phyloP scores from a whole-genome alignment of 164 flowering plant species.

The Macadamia integrifolia region DNA sequence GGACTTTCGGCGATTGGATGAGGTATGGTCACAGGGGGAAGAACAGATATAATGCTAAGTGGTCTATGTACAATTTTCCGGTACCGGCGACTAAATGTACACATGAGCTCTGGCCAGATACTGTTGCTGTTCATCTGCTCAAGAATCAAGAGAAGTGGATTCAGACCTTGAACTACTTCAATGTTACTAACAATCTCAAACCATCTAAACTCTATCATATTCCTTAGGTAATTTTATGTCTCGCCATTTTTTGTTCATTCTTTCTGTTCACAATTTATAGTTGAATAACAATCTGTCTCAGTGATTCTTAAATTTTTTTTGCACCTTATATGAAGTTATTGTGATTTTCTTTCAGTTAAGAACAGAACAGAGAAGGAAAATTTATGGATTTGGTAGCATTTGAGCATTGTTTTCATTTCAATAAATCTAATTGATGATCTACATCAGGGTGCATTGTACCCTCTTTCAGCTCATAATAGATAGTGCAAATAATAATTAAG shows the following conservation, averaged over 20 bases:
- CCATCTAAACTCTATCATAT: slow-evolving; percentile 76
- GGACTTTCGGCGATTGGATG: slow-evolving; percentile 65
- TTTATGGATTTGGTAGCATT: no score
- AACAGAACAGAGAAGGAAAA: no score
- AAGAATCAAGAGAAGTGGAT: slow-evolving; percentile 71
- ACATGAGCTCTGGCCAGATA: slow-evolving; percentile 76
- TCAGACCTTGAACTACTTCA: slow-evolving; percentile 52
- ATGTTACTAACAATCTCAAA: slow-evolving; percentile 51
- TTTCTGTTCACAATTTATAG: background rate
- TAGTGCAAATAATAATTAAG: no score
- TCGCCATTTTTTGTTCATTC: background rate
- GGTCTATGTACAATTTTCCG: slow-evolving; percentile 77
- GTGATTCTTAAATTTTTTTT: no score
- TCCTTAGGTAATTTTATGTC: slow-evolving; percentile 15
- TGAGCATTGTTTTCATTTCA: no score
- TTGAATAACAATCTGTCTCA: no score
- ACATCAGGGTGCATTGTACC: no score
- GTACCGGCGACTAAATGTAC: slow-evolving; percentile 53
- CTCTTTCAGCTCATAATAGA: no score
- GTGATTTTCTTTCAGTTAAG: no score
- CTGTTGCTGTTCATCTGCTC: slow-evolving; percentile 63
- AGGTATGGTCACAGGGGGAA: slow-evolving; percentile 45
- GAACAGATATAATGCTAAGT: slow-evolving; percentile 66
- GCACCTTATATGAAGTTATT: no score
- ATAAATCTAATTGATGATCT: no score